Evolutionary conservation across 176 grass and related monocot genomes (phyloP).

Genomic region (Avena eriantha): DNA sequence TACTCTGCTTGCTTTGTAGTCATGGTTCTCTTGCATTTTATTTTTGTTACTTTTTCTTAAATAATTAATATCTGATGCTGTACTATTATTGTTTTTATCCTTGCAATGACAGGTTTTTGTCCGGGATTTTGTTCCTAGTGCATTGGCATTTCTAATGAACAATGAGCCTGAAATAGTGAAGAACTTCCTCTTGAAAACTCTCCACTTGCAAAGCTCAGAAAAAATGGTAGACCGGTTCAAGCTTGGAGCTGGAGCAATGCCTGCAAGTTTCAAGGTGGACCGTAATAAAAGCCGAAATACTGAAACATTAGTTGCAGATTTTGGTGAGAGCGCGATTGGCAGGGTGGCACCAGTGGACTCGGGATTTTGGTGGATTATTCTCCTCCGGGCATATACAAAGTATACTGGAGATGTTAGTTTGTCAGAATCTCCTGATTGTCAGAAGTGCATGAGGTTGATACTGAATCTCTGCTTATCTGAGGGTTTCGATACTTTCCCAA

Average conservation of each 20-base stretch:
- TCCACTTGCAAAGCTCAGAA: conserved; percentile 86
- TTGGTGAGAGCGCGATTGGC: conserved; percentile 89
- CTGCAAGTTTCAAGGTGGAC: conserved; percentile 95
- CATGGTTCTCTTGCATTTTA: background rate
- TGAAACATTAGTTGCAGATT: conserved; percentile 86
- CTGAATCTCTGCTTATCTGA: conserved; percentile 86
- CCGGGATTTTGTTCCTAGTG: conserved; percentile 90
- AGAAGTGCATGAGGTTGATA: conserved; percentile 87
- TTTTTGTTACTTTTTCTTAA: background rate
- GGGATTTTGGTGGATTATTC: conserved; percentile 99
- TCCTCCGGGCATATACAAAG: conserved; percentile 96
- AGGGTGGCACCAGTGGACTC: conserved; percentile 94
- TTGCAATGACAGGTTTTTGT: conserved; percentile 77
- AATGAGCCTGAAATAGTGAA: conserved; percentile 92
- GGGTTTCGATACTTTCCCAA: conserved; percentile 96
- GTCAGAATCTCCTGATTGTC: conserved; percentile 82
- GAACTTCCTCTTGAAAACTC: conserved; percentile 87
- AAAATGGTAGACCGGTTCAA: conserved; percentile 96
- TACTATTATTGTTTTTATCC: background rate
- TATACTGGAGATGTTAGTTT: conserved; percentile 81
- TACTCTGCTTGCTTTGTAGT: conserved; percentile 8
- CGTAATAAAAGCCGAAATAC: conserved; percentile 61
- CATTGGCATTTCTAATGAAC: conserved; percentile 92
- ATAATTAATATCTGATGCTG: background rate
- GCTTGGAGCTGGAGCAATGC: conserved; percentile 92